Evolutionary conservation across 148 eudicot genomes (phyloP), one percentile per base, ranked within the genome.

Genomic region (Vaccinium myrtillus): DNA sequence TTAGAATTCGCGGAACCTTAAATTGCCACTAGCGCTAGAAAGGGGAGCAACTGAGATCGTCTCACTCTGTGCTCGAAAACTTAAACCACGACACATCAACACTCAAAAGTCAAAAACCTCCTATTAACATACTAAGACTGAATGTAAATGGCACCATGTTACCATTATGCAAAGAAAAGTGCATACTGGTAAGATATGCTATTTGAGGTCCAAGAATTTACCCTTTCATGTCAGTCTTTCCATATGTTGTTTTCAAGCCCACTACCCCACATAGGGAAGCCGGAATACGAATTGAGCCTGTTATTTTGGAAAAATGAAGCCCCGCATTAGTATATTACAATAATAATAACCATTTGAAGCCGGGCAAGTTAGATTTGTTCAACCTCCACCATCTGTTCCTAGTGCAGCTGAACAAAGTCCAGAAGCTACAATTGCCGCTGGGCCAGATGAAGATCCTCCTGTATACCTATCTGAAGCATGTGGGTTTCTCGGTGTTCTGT

Each of bases 341-440:
- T 55, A 36, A 73, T 5, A 23, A 63, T 54, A 53, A 55, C 43
- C 49, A 59, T 21, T 55, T 67, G 50, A 74, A 79, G 81, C 51
- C 11, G 46, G 39, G 67, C 61, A 58, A 76, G 84, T 75, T 58
- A 73, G 71, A 77, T 61, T 83, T 83, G 75, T 82, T 85, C 85
- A 86, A 97, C 98, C 99, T 95, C 99, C 99, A 48, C 99, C 99
- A 90, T 97, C 99, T 83, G 98, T 95, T 83, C 99, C 99, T 43
- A 97, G 82, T 75, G 99, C 95, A 90, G 98, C 99, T 74, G 98
- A 90, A 86, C 98, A 95, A 74, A 97, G 85, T 87, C 99, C 99
- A 82, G 96, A 88, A 86, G 98, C 98, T 84, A 97, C 96, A 87
- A 97, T 87, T 82, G 99, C 98, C 79, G 99, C 99, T 21, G 99